Percentiles rank a stretch among this genome's conserved stretches.
phyloP scores from a whole-genome alignment of 2,329 filamentous ascomycete genomes.

The Berkeleyomyces rouxiae region DNA sequence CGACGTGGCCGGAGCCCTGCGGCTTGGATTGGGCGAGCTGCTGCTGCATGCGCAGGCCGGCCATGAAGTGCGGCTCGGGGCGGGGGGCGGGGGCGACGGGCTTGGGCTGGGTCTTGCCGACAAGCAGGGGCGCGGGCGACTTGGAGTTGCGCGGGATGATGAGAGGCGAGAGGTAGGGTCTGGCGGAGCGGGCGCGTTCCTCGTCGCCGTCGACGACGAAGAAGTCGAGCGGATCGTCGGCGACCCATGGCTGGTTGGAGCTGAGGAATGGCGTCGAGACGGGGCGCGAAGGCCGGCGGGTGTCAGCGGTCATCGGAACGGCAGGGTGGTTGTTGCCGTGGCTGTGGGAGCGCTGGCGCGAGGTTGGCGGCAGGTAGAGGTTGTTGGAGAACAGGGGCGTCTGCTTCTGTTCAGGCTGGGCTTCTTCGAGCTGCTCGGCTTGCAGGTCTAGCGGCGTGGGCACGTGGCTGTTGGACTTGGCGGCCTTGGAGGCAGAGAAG shows the following conservation, averaged over 20 bases:
- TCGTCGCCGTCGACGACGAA: background rate
- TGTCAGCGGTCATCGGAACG: background rate
- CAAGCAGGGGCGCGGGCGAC: background rate
- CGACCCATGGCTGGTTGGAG: slow-evolving; percentile 11
- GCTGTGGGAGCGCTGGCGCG: slow-evolving; percentile 6
- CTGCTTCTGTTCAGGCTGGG: slow-evolving; percentile 2
- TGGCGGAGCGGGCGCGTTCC: background rate
- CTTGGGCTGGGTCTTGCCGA: background rate
- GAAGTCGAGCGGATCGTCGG: slow-evolving; percentile 6
- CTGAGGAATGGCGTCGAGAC: slow-evolving; percentile 9
- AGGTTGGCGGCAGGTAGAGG: slow-evolving; percentile 9
- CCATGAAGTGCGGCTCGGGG: slow-evolving; percentile 8
- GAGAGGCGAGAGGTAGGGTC: slow-evolving; percentile 3
- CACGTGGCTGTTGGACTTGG: background rate
- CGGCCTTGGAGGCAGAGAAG: background rate
- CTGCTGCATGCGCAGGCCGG: slow-evolving; percentile 9
- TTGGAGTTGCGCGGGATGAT: slow-evolving; percentile 7
- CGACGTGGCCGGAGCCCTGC: background rate
- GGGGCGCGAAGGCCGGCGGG: background rate
- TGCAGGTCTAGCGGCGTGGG: slow-evolving; percentile 1
- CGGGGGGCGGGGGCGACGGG: background rate
- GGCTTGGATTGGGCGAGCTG: background rate
- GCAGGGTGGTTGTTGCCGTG: background rate
- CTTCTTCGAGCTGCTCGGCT: background rate
- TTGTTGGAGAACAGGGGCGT: slow-evolving; percentile 11